phyloP scores from a whole-genome alignment of 768 basidiomycete species.

The Hydnomerulius pinastri region DNA sequence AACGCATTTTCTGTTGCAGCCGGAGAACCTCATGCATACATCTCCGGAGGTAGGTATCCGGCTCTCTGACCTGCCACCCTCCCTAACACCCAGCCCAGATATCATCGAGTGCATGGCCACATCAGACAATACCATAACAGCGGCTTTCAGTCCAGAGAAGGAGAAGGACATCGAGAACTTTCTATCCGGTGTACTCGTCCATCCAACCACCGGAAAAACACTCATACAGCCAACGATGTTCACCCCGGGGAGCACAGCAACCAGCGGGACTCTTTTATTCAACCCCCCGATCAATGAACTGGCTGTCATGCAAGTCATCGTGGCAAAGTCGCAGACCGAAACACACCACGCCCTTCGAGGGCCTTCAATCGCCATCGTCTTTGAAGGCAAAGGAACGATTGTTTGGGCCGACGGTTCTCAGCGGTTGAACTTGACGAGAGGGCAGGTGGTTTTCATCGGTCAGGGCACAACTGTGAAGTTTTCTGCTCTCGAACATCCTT shows the following conservation, averaged over 20 bases:
- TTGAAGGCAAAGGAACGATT: slow-evolving; percentile 58
- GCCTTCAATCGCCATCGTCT: slow-evolving; percentile 78
- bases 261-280: slow-evolving; percentile 54
- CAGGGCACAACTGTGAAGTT: slow-evolving; percentile 60
- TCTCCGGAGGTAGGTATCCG: slow-evolving; percentile 48
- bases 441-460: slow-evolving; percentile 79
- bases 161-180: slow-evolving; percentile 87
- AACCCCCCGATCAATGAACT: slow-evolving; percentile 93
- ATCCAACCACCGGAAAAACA: slow-evolving; percentile 57
- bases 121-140: slow-evolving; percentile 60
- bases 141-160: slow-evolving; percentile 51
- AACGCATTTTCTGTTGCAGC: slow-evolving; percentile 56
- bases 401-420: slow-evolving; percentile 40
- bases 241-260: slow-evolving; percentile 17
- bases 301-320: slow-evolving; percentile 65
- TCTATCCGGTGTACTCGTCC: slow-evolving; percentile 78
- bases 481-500: slow-evolving; percentile 23
- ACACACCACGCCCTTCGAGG: slow-evolving; percentile 66
- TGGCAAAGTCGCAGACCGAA: slow-evolving; percentile 46
- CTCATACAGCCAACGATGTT: slow-evolving; percentile 62
- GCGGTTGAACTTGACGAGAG: slow-evolving; percentile 41
- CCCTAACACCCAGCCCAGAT: slow-evolving; percentile 32
- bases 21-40: slow-evolving; percentile 60
- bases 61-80: background rate
- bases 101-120: slow-evolving; percentile 65